Conservation (phyloP, 2,329 filamentous ascomycete genomes). For the Colletotrichum agaves region DNA sequence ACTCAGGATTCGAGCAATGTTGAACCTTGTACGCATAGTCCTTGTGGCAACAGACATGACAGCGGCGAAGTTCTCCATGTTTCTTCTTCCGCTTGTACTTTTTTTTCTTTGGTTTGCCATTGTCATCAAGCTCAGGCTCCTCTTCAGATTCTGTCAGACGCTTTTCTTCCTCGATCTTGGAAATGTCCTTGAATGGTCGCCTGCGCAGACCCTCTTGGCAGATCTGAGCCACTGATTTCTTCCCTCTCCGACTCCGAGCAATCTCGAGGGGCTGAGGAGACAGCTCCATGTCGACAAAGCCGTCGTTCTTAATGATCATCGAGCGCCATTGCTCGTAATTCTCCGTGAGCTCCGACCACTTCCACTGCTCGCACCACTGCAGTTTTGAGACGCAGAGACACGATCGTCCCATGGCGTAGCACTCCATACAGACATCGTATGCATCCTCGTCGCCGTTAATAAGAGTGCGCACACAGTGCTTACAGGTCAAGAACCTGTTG, state of each 20-base stretch:
- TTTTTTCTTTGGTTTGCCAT: slow-evolving; percentile 70
- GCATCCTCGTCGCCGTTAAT: slow-evolving; percentile 79
- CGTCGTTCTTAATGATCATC: slow-evolving; percentile 79
- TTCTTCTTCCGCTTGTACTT: slow-evolving; percentile 66
- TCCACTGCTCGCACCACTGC: slow-evolving; percentile 93
- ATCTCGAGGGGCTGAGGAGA: slow-evolving; percentile 78
- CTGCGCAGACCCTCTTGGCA: slow-evolving; percentile 87
- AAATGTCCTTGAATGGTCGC: slow-evolving; percentile 86
- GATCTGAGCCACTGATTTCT: slow-evolving; percentile 89
- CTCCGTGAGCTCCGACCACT: slow-evolving; percentile 79
- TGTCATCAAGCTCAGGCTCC: slow-evolving; percentile 70
- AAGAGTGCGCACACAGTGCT: slow-evolving; percentile 77
- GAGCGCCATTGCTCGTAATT: slow-evolving; percentile 87
- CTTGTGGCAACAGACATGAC: slow-evolving; percentile 85
- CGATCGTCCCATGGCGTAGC: slow-evolving; percentile 95
- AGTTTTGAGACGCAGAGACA: slow-evolving; percentile 88
- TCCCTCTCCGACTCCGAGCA: slow-evolving; percentile 72
- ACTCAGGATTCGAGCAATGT: slow-evolving; percentile 76
- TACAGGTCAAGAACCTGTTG: slow-evolving; percentile 95
- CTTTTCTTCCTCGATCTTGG: slow-evolving; percentile 64
- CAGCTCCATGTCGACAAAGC: slow-evolving; percentile 70
- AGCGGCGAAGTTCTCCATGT: slow-evolving; percentile 67
- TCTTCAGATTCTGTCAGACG: slow-evolving; percentile 59
- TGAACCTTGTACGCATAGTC: slow-evolving; percentile 89
- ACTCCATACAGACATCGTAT: slow-evolving; percentile 98